Evolutionary conservation across 2,329 filamentous ascomycete species (phyloP).

Genomic region (Acephala macrosclerotiorum): DNA sequence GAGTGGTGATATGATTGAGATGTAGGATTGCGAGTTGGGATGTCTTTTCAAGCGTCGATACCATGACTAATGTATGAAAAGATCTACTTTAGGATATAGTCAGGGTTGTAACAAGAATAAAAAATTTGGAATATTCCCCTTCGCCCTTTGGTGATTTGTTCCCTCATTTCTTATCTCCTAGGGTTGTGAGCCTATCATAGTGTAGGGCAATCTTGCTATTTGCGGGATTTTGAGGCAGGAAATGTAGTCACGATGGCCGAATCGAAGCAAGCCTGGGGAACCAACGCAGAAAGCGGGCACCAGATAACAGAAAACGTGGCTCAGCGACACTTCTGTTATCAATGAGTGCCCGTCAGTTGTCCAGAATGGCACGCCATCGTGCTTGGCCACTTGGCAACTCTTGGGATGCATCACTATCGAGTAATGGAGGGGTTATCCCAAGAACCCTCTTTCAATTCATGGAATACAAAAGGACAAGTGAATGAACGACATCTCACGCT

Average conservation of each 20-base stretch:
- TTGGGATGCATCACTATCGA: background rate
- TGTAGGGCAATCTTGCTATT: background rate
- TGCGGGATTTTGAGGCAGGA: background rate
- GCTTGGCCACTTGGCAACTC: background rate
- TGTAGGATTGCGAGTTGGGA: slow-evolving; percentile 4
- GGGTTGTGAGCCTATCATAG: background rate
- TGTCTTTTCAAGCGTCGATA: slow-evolving; percentile 5
- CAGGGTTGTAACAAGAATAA: background rate
- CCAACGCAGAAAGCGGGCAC: background rate
- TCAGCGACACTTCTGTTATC: background rate
- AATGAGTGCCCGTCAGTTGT: background rate
- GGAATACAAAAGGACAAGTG: too few species aligned
- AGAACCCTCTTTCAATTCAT: background rate
- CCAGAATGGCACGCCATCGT: background rate
- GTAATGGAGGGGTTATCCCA: background rate
- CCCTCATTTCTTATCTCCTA: background rate
- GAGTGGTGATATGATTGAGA: background rate
- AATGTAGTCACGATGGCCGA: background rate
- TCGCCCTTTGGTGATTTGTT: too few species aligned
- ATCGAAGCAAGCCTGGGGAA: background rate
- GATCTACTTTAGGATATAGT: background rate
- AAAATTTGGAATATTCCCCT: background rate
- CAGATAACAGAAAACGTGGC: background rate
- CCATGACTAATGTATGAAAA: slow-evolving; percentile 3
- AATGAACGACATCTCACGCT: too few species aligned